Conservation (phyloP, 208 protist genomes). For the Endotrypanum monterogeii region DNA sequence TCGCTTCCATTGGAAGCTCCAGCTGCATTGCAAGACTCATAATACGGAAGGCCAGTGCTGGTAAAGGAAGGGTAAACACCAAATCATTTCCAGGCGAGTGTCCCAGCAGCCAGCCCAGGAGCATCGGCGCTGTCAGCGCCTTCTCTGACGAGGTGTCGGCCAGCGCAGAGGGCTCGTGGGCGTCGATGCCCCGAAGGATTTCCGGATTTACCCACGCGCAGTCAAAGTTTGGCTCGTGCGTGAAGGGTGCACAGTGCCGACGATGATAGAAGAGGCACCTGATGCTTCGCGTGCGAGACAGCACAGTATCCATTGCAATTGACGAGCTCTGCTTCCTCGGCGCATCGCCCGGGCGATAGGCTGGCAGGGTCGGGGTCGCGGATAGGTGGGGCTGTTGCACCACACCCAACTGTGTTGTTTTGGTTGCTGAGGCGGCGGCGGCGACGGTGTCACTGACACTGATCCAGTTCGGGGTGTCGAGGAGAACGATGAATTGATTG, state of each 20-base stretch:
- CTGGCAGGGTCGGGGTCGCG: no score
- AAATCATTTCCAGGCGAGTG: slow-evolving; percentile 45
- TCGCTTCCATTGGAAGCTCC: slow-evolving; percentile 17
- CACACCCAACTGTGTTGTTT: no score
- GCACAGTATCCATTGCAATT: not conserved
- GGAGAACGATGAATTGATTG: slow-evolving; percentile 16
- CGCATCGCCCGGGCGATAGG: no score
- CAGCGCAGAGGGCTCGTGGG: not conserved
- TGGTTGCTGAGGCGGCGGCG: no score
- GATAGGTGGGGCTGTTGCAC: no score
- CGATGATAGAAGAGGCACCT: slow-evolving; percentile 35
- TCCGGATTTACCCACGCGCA: slow-evolving; percentile 50
- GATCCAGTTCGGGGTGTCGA: slow-evolving; percentile 21
- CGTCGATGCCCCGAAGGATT: slow-evolving; percentile 1
- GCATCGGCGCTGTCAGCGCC: slow-evolving; percentile 28
- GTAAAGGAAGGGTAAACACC: slow-evolving; percentile 43
- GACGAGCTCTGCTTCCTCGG: no score
- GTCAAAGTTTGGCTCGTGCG: not conserved
- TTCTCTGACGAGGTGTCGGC: not conserved
- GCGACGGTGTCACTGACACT: not conserved
- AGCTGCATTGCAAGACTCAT: slow-evolving; percentile 34
- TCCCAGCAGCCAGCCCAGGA: slow-evolving; percentile 59
- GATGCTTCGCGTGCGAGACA: slow-evolving; percentile 5
- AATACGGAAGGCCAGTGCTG: slow-evolving; percentile 58
- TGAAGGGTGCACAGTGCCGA: slow-evolving; percentile 25